Base-by-base conservation (phyloP, 192 early-diverging fungal species). In the Linnemannia elongata region DNA sequence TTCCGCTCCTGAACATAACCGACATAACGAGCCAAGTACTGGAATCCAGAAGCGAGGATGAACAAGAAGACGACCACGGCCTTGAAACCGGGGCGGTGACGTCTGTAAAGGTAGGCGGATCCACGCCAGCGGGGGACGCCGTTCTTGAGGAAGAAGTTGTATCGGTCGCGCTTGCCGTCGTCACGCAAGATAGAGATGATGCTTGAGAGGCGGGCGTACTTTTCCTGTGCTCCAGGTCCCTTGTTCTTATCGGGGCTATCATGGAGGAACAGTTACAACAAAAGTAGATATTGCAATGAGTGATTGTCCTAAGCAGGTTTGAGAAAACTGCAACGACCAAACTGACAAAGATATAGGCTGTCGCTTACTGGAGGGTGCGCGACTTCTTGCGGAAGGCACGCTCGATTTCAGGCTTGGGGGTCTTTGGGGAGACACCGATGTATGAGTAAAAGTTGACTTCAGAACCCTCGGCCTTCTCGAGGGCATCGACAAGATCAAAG, bases 111-210 rank as follows among this genome's bases (percentile, higher is more conserved):
- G 69, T 95, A 96, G 0, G 93, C 95, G 70, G 95, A 94, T 47
- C 95, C 95, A 69, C 95, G 89, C 95, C 95, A 96, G 72, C 91
- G 90, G 38, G 95, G 95, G 20, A 96, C 94, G 22, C 95, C 95
- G 80, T 95, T 95, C 82, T 94, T 95, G 78, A 94, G 90, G 84
- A 95, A 96, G 86, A 94, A 95, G 88, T 96, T 92, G 86, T 96
- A 96, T 41, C 94, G 90, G 52, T 95, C 93, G 36, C 95, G 94
- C 42, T 84, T 88, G 77, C 88, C 88, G 36, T 86, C 72, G 77
- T 94, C 91, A 44, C 95, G 90, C 82, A 96, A 82, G 73, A 96
- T 94, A 45, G 90, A 79, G 41, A 92, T 93, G 38, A 95, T 92
- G n/a, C 92, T 90, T 36, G 92, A 91, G 13, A 95, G 83, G 41